Evolutionary conservation across 75 land plant genomes (phyloP).

Genomic region (Sequoiadendron giganteum): DNA sequence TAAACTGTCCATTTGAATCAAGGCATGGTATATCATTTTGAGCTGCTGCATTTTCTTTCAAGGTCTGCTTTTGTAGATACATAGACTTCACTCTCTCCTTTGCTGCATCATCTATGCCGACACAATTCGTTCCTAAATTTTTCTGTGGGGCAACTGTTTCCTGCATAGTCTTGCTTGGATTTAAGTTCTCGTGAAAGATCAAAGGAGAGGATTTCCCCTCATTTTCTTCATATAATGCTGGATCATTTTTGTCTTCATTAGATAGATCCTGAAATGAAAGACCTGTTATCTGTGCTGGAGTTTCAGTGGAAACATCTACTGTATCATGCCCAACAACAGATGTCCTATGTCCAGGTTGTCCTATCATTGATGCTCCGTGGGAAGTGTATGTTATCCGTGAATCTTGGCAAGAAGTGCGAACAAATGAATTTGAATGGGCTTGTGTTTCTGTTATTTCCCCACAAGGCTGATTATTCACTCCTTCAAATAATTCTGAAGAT

Average conservation of each 20-base stretch:
- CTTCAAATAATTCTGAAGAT: background rate
- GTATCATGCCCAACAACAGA: background rate
- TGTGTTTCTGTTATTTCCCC: background rate
- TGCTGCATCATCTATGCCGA: background rate
- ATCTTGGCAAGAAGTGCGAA: background rate
- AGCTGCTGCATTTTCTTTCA: background rate
- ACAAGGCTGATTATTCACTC: background rate
- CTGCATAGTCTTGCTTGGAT: background rate
- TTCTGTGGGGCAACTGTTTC: background rate
- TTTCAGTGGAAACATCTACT: background rate
- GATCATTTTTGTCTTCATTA: background rate
- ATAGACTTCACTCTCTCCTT: background rate
- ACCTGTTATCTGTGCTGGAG: background rate
- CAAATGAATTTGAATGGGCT: background rate
- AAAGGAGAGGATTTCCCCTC: background rate
- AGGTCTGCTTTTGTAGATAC: background rate
- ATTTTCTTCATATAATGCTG: background rate
- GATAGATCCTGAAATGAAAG: background rate
- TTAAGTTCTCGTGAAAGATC: background rate
- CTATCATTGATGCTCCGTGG: background rate
- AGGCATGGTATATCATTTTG: constrained; percentile 4
- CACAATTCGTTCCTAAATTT: background rate
- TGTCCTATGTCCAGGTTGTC: background rate
- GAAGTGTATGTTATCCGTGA: background rate
- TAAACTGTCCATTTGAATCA: constrained; percentile 8